Evolutionary conservation across 331 rosid species (phyloP), one percentile per base, ranked within the genome.

Genomic region (Quercus phellos): DNA sequence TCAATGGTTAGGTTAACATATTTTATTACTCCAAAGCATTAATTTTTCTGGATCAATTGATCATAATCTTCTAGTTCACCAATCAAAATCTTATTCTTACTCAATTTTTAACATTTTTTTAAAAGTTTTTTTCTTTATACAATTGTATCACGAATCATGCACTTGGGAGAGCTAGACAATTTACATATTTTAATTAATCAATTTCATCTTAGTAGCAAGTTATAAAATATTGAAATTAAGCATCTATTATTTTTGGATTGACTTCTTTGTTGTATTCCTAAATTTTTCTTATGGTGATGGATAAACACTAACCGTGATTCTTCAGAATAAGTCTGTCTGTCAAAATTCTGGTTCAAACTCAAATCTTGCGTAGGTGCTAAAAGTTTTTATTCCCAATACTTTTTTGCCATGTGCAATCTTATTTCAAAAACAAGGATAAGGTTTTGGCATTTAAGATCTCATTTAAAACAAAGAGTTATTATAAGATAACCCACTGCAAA

Each of bases 101-200:
- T 16, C 12, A 26, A 5, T 16, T 63, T 12, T 26, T 13, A 4
- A 46, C 4, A 46, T 46, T 60, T 12, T 17, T 12, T 26, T 10
- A 29, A 63, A 0, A 38, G 12, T 10, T 30, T 66, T 66, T 66
- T 34, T 34, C 19, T 34, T 66, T 32, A 3, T 32, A 18, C 21
- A 21, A 10, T 12, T 66, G 22, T 68, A 22, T 59, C 35, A 13
- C 14, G 26, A 22, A 60, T 64, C 73, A 61, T 61, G 10, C 42
- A n/a, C 30, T 66, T 66, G 63, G 50, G 70, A 73, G n/a, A 79
- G 38, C 8, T 55, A n/a, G 75, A 22, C 38, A 61, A 38, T 29
- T 74, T 67, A 74, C 68, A 70, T 50, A 29, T 19, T 29, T n/a
- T 67, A 21, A 67, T 74, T 54, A 50, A 64, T 55, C 74, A 38